A percentile compares a stretch with the other conserved stretches of the same genome.
Conservation (phyloP, 2,329 filamentous ascomycete genomes). For the Phialophora verrucosa region DNA sequence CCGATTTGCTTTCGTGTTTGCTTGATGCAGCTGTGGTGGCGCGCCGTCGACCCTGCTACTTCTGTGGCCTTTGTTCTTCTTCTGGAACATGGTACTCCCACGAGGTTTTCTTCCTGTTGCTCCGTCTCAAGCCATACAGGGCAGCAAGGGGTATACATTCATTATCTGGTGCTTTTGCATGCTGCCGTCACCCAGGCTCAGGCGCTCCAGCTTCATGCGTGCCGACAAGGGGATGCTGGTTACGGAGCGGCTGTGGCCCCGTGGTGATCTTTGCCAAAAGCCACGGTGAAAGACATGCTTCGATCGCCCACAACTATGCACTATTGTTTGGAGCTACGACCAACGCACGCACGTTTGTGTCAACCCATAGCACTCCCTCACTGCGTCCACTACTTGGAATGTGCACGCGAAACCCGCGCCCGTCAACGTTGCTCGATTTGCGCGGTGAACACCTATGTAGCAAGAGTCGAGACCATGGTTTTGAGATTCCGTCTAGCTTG, state of each 20-base stretch:
- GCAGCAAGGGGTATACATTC: background rate
- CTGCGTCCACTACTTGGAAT: no score
- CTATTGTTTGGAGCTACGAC: background rate
- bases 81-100: background rate
- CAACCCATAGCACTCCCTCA: background rate
- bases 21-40: conserved; percentile 1
- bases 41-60: background rate
- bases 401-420: background rate
- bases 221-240: background rate
- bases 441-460: background rate
- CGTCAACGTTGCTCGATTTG: background rate
- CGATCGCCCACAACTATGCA: background rate
- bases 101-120: background rate
- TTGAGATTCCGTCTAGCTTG: conserved; percentile 2
- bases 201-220: no score
- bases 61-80: background rate
- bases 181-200: background rate
- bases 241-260: no score
- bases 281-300: background rate
- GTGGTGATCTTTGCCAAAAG: background rate
- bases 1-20: conserved; percentile 5
- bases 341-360: background rate
- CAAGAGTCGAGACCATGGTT: background rate
- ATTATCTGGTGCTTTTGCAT: background rate
- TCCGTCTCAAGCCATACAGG: background rate